Conservation (phyloP, 495 filamentous ascomycete species). For the Penicillium alfredii region DNA sequence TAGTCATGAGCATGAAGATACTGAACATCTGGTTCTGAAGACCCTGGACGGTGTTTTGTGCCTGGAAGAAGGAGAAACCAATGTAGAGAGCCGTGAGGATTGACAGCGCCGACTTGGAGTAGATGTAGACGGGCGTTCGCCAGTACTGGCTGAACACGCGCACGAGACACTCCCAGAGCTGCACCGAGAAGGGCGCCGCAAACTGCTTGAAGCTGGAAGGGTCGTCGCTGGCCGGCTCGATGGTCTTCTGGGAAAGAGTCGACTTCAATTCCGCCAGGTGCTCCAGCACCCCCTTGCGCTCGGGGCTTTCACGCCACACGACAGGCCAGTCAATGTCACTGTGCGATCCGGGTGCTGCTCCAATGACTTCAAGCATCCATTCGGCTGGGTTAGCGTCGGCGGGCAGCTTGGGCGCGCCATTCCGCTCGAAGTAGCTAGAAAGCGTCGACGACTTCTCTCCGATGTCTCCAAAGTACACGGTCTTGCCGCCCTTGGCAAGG, state of each 20-base stretch:
- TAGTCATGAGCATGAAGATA: constrained; percentile 81
- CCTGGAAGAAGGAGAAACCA: constrained; percentile 85
- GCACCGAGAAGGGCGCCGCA: constrained; percentile 48
- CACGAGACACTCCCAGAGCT: constrained; percentile 46
- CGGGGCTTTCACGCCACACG: constrained; percentile 70
- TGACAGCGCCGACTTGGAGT: constrained; percentile 53
- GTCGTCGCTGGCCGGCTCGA: constrained; percentile 27
- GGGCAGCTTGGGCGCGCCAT: constrained; percentile 67
- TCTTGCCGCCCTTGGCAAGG: constrained; percentile 71
- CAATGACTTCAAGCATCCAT: constrained; percentile 94
- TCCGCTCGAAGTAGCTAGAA: constrained; percentile 72
- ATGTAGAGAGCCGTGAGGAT: constrained; percentile 62
- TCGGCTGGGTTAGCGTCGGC: constrained; percentile 80
- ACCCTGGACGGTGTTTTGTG: constrained; percentile 67
- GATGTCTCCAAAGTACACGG: constrained; percentile 89
- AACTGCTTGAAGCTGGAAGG: constrained; percentile 40
- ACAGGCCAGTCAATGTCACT: constrained; percentile 78
- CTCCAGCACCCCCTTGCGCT: constrained; percentile 58
- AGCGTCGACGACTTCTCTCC: constrained; percentile 71
- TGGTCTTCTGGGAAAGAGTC: constrained; percentile 45
- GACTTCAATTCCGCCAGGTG: constrained; percentile 65
- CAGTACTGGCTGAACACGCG: constrained; percentile 56
- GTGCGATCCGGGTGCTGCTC: constrained; percentile 75
- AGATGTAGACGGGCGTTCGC: constrained; percentile 55
- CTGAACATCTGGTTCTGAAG: constrained; percentile 88